phyloP scores from a whole-genome alignment of 169 alveolate genomes.

The Plasmodium falciparum region DNA sequence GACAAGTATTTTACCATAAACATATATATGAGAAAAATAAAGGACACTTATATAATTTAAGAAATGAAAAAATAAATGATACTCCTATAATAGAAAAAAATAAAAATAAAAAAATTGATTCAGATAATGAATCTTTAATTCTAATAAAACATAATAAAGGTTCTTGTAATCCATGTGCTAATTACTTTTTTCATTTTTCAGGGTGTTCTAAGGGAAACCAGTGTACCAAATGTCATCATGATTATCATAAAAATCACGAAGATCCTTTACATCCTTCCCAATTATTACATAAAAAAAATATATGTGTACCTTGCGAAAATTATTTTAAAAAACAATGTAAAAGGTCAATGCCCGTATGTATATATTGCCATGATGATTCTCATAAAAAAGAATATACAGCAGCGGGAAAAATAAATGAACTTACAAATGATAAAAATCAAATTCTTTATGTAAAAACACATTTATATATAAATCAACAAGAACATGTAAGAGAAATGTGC shows the following conservation, averaged over 20 bases:
- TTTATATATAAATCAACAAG: slow-evolving; percentile 10
- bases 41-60: not conserved
- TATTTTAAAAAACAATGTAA: slow-evolving; percentile 32
- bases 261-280: slow-evolving; percentile 30
- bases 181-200: slow-evolving; percentile 21
- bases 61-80: not conserved
- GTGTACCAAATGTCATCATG: slow-evolving; percentile 37
- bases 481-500: slow-evolving; percentile 9
- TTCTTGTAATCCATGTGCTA: slow-evolving; percentile 30
- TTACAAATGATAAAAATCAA: not conserved
- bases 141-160: slow-evolving; percentile 35
- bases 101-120: not conserved
- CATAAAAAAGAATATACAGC: not conserved
- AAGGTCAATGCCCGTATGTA: slow-evolving; percentile 24
- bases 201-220: slow-evolving; percentile 26
- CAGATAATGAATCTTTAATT: not conserved
- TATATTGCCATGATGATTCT: slow-evolving; percentile 26
- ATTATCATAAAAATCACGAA: slow-evolving; percentile 28
- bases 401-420: not conserved
- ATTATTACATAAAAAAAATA: slow-evolving; percentile 14
- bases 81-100: not conserved
- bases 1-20: not conserved
- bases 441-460: slow-evolving; percentile 5
- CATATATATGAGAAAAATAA: not conserved
- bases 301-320: slow-evolving; percentile 15